phyloP scores from a whole-genome alignment of 768 basidiomycete species.

The Pleurotus tuoliensis region DNA sequence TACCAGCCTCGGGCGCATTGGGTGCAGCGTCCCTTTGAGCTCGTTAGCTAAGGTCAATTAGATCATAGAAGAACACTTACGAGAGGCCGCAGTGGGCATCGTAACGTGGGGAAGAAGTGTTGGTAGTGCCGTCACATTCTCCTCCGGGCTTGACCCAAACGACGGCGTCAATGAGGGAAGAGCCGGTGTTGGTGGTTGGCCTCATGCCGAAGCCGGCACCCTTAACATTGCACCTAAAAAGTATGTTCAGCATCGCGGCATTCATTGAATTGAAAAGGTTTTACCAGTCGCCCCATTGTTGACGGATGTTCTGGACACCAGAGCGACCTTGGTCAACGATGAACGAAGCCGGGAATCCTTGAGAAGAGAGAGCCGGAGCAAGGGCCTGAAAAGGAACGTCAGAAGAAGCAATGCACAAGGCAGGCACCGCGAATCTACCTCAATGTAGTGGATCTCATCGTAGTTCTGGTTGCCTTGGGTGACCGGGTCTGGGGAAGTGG shows the following conservation, averaged over 20 bases:
- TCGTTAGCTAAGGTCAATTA: not conserved
- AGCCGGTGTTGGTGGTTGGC: constrained; percentile 54
- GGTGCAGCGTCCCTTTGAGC: constrained; percentile 44
- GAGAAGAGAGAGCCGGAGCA: constrained; percentile 36
- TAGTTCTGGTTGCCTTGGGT: constrained; percentile 58
- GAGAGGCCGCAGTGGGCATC: constrained; percentile 46
- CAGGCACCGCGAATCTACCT: constrained; percentile 24
- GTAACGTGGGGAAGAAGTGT: constrained; percentile 49
- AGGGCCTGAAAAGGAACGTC: constrained; percentile 34
- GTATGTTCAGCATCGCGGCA: not conserved
- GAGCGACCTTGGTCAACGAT: constrained; percentile 67
- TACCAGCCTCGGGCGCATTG: constrained; percentile 59
- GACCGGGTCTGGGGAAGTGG: constrained; percentile 54
- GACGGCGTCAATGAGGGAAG: constrained; percentile 52
- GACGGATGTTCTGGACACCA: constrained; percentile 58
- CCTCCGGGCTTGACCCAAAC: constrained; percentile 71
- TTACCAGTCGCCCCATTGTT: constrained; percentile 58
- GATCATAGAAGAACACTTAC: constrained; percentile 28
- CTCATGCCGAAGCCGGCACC: constrained; percentile 59
- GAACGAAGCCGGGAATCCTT: constrained; percentile 56
- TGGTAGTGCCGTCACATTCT: constrained; percentile 59
- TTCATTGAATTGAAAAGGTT: not conserved
- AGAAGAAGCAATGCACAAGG: not conserved
- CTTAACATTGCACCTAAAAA: constrained; percentile 51
- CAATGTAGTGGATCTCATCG: constrained; percentile 59